Evolutionary conservation across 2,329 filamentous ascomycete genomes (phyloP).

Genomic region (Fusarium sp.): DNA sequence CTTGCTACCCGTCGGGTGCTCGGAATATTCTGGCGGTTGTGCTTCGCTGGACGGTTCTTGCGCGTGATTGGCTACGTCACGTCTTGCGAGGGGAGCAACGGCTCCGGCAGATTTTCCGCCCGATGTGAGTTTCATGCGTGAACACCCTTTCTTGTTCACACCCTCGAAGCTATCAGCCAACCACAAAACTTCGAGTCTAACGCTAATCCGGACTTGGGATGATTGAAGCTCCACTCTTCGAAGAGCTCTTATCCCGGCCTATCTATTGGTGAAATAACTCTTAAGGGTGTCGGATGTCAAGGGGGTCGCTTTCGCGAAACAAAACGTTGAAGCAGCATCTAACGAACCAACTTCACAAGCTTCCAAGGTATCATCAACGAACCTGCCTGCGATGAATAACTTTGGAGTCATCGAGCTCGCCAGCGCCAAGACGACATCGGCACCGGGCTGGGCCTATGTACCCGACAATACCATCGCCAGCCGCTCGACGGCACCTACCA

Average conservation of each 20-base stretch:
- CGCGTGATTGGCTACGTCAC: conserved; percentile 43
- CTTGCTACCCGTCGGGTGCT: conserved; percentile 33
- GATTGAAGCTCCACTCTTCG: neutral
- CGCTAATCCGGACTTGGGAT: neutral
- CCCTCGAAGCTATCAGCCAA: neutral
- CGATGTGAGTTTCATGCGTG: neutral
- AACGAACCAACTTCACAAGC: conserved; percentile 4
- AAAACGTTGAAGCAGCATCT: neutral
- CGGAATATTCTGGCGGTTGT: conserved; percentile 42
- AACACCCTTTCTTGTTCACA: neutral
- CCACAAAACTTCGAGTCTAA: neutral
- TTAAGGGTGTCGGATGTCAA: neutral
- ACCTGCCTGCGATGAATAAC: conserved; percentile 60
- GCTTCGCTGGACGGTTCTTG: conserved; percentile 25
- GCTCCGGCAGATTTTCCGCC: conserved; percentile 37
- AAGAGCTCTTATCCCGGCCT: neutral
- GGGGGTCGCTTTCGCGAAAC: neutral
- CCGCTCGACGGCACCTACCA: conserved; percentile 62
- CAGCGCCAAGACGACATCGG: conserved; percentile 69
- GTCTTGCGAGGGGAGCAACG: conserved; percentile 6
- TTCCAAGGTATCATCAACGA: neutral
- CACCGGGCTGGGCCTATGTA: conserved; percentile 93
- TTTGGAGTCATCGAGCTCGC: conserved; percentile 86
- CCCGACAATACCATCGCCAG: conserved; percentile 70
- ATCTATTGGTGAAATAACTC: neutral